phyloP scores from a whole-genome alignment of 2,329 filamentous ascomycete species.

The Verticillium albo-atrum region DNA sequence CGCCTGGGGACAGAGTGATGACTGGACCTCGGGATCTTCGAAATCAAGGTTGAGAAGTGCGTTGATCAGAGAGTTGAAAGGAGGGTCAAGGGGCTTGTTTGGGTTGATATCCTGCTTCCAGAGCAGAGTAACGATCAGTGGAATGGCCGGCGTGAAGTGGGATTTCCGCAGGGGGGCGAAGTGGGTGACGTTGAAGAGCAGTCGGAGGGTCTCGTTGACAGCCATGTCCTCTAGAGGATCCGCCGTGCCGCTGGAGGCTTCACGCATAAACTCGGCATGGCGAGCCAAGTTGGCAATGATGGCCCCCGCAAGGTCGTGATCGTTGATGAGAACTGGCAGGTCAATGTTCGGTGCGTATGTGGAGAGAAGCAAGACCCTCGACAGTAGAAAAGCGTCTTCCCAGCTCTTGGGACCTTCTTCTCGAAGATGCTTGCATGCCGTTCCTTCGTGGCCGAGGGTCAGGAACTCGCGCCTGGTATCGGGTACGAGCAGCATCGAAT shows the following conservation, averaged over 20 bases:
- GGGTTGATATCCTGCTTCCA: slow-evolving; percentile 52
- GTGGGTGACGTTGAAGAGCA: slow-evolving; percentile 84
- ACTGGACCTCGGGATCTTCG: slow-evolving; percentile 44
- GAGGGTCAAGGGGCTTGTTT: slow-evolving; percentile 65
- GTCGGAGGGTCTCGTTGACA: slow-evolving; percentile 76
- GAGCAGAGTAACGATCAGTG: slow-evolving; percentile 68
- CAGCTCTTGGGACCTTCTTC: slow-evolving; percentile 50
- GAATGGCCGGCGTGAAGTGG: slow-evolving; percentile 64
- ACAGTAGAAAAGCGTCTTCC: slow-evolving; percentile 82
- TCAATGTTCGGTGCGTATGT: slow-evolving; percentile 73
- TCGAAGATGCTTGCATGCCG: slow-evolving; percentile 67
- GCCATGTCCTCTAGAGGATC: slow-evolving; percentile 71
- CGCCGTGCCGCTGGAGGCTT: slow-evolving; percentile 9
- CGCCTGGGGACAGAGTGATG: slow-evolving; percentile 62
- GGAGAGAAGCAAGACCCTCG: slow-evolving; percentile 73
- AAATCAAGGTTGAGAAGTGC: slow-evolving; percentile 76
- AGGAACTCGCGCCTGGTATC: slow-evolving; percentile 69
- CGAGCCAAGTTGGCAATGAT: slow-evolving; percentile 66
- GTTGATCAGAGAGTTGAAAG: slow-evolving; percentile 71
- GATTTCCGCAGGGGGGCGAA: slow-evolving; percentile 58
- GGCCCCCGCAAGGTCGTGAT: slow-evolving; percentile 62
- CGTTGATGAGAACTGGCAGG: slow-evolving; percentile 59
- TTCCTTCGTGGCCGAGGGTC: slow-evolving; percentile 61
- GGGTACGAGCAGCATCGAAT: slow-evolving; percentile 69
- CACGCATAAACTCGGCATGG: slow-evolving; percentile 50